These are phyloP conservation scores for Penicillium waksmanii DNA, from an alignment of 495 filamentous ascomycete species.

Conservation along the genomic window DNA sequence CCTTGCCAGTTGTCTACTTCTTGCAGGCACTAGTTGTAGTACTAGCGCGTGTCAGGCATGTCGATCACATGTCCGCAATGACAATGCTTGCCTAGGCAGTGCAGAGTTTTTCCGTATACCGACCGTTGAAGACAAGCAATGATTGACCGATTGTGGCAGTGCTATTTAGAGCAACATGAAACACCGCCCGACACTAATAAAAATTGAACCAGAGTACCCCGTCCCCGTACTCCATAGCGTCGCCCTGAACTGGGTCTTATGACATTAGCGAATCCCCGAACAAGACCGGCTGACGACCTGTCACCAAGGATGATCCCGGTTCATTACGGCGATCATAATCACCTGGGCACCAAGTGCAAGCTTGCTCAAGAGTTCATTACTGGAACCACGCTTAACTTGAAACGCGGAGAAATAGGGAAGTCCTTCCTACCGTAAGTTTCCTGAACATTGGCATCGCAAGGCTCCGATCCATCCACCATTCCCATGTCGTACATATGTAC, in stretches of 20 bases:
- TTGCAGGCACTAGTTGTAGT: neutral
- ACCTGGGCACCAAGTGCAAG: neutral
- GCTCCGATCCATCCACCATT: neutral
- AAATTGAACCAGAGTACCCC: neutral
- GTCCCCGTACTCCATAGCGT: neutral
- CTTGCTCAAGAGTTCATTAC: neutral
- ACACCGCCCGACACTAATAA: slow-evolving; percentile 1
- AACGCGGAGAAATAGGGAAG: slow-evolving; percentile 14
- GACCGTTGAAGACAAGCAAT: slow-evolving; percentile 7
- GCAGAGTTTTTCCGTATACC: slow-evolving; percentile 1
- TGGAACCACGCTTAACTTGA: slow-evolving; percentile 11
- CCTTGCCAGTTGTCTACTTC: neutral
- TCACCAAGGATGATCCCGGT: slow-evolving; percentile 5
- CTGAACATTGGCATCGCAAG: neutral
- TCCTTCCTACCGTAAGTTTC: slow-evolving; percentile 6
- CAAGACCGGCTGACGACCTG: neutral
- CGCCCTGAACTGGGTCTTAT: neutral
- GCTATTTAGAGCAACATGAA: neutral
- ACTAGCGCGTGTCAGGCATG: neutral
- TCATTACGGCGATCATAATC: slow-evolving; percentile 4
- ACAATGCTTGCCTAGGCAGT: neutral
- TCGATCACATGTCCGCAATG: slow-evolving; percentile 2
- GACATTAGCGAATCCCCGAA: neutral
- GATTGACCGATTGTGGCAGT: slow-evolving; percentile 3
- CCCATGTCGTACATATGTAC: neutral